phyloP scores from a whole-genome alignment of 2,329 filamentous ascomycete species.

The Aspergillus arachidicola region DNA sequence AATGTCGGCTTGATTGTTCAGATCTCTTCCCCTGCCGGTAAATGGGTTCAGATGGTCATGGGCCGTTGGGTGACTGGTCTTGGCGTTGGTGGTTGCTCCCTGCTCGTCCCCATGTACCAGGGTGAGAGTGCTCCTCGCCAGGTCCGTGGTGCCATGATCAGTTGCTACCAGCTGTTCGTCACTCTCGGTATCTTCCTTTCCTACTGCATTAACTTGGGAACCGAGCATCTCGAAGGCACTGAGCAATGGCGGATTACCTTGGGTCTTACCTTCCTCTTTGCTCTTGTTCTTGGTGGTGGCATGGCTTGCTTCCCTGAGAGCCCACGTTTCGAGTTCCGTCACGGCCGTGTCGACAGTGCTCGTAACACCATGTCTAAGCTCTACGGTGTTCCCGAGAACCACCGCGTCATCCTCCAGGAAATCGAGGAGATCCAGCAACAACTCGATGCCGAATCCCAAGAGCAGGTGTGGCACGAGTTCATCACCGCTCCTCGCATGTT shows the following conservation, averaged over 20 bases:
- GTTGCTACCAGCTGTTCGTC: constrained; percentile 53
- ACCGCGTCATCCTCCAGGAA: constrained; percentile 56
- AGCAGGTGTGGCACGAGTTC: constrained; percentile 44
- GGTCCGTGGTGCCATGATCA: constrained; percentile 50
- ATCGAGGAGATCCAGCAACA: constrained; percentile 60
- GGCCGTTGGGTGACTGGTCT: constrained; percentile 49
- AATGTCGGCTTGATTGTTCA: constrained; percentile 48
- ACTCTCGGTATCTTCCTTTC: constrained; percentile 51
- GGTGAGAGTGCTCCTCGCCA: constrained; percentile 50
- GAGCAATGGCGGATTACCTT: constrained; percentile 55
- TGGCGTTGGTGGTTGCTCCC: constrained; percentile 48
- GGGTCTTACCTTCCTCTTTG: constrained; percentile 61
- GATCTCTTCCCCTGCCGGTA: constrained; percentile 39
- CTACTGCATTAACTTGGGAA: constrained; percentile 50
- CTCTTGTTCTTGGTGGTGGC: constrained; percentile 57
- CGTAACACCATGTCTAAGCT: constrained; percentile 56
- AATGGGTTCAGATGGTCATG: constrained; percentile 47
- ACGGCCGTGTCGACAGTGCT: constrained; percentile 55
- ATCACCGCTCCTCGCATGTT: constrained; percentile 50
- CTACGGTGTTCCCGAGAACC: constrained; percentile 58
- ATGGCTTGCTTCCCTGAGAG: constrained; percentile 60
- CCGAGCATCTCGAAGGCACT: constrained; percentile 42
- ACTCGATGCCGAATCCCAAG: constrained; percentile 55
- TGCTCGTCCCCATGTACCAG: constrained; percentile 51
- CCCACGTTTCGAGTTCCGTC: constrained; percentile 61